Conservation (phyloP, 345 rosid species). For the Eucalyptus polyanthemos region DNA sequence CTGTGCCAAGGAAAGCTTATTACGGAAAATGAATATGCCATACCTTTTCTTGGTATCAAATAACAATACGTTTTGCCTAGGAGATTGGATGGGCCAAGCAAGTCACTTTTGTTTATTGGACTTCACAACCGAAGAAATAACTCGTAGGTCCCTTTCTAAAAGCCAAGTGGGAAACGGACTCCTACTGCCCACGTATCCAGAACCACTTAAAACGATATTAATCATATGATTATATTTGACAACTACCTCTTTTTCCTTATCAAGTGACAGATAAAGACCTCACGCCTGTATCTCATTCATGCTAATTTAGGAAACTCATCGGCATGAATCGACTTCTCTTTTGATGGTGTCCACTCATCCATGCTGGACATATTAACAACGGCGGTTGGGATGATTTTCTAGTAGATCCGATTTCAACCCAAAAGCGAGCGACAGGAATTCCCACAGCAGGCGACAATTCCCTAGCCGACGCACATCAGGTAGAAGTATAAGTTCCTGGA, state of each 20-base stretch:
- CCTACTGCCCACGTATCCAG: neutral
- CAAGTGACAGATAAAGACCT: neutral
- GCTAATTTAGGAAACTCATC: neutral
- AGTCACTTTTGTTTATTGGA: neutral
- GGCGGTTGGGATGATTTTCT: neutral
- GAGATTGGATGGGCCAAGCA: neutral
- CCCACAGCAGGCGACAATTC: neutral
- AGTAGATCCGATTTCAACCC: neutral
- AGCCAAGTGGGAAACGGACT: neutral
- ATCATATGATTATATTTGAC: neutral
- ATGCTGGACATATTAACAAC: neutral
- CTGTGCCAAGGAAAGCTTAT: neutral
- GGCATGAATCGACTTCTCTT: neutral
- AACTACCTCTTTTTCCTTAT: neutral
- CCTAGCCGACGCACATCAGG: neutral
- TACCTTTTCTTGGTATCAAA: neutral
- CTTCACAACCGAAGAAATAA: neutral
- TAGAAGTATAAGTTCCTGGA: neutral
- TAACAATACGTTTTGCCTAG: neutral
- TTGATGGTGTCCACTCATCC: neutral
- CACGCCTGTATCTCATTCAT: neutral
- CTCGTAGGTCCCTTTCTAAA: neutral
- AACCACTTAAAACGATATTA: neutral
- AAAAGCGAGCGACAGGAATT: neutral
- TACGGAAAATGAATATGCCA: neutral